Evolutionary conservation across 1,284 basidiomycete genomes (phyloP), one percentile per base, ranked within the genome.

Genomic region (Singerocomus inundabilis): DNA sequence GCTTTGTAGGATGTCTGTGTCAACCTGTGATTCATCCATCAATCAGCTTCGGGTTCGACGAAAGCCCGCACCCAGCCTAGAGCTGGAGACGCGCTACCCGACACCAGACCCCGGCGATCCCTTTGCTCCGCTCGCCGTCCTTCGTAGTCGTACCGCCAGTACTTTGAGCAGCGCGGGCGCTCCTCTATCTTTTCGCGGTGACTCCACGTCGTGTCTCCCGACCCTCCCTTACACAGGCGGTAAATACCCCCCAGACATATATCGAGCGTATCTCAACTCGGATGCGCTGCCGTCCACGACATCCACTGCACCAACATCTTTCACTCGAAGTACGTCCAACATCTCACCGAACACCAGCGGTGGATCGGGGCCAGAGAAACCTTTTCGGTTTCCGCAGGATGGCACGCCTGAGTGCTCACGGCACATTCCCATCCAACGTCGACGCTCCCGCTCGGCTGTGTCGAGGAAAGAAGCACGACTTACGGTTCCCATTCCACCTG

Each of bases 41-140:
- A 43, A 44, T 42, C 66, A 69, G 44, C 26, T 57, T 5, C 63
- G 68, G 4, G 48, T 69, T 25, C 62, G 68, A 44, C 60, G 65
- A 42, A 67, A 67, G 51, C 65, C 68, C 28, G 66, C 67, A 7
- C 65, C 65, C 28, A 68, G 56, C 51, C 54, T 69, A 16, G 68
- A 67, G 46, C 55, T 70, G 25, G 64, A 64, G 31, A 30, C 62
- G 36, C 65, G 65, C 18, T 67, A 67, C 47, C 65, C 65, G 15
- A 53, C 49, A 4, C 65, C 65, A 36, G 65, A 67, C 56, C 65
- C 67, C 30, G 62, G 57, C 18, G 67, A 70, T 50, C 65, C 65
- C 9, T 67, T 70, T 10, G 65, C 67, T 31, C 56, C 65, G 0
- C 67, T 67, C 35, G 43, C 65, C 16, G 62, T 70, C 42, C 68